Conservation (phyloP, 257 asterid genomes). For the Fraxinus anomala region DNA sequence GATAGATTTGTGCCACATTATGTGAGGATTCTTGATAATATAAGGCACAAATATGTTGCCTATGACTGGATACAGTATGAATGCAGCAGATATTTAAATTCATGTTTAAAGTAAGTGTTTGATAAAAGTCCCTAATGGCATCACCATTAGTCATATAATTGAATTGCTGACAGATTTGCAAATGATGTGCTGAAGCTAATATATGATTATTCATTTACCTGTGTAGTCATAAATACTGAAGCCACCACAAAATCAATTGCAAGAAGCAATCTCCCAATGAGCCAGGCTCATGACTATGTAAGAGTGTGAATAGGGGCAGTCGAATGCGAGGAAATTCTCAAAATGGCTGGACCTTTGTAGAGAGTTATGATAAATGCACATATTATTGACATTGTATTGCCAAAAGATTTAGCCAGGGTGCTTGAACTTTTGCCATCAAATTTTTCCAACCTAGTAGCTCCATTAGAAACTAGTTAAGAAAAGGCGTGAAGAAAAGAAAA, state of each 20-base stretch:
- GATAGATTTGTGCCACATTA: too few relatives aligned
- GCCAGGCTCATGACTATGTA: conserved; percentile 48
- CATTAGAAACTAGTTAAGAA: not conserved
- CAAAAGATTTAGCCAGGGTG: conserved; percentile 50
- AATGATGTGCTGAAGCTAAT: too few relatives aligned
- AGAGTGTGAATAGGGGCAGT: conserved; percentile 26
- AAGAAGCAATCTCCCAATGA: conserved; percentile 60
- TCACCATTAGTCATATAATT: too few relatives aligned
- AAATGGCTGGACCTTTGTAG: conserved; percentile 53
- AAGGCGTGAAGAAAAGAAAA: too few relatives aligned
- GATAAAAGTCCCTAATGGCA: too few relatives aligned
- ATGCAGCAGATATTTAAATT: too few relatives aligned
- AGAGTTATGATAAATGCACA: conserved; percentile 64
- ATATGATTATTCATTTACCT: too few relatives aligned
- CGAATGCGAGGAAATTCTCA: conserved; percentile 30
- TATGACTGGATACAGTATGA: too few relatives aligned
- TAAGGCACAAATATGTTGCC: too few relatives aligned
- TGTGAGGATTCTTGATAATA: too few relatives aligned
- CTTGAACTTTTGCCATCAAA: conserved; percentile 39
- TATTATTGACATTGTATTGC: conserved; percentile 45
- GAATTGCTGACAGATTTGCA: too few relatives aligned
- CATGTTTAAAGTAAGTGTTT: too few relatives aligned
- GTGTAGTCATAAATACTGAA: conserved; percentile 52
- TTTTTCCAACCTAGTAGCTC: conserved; percentile 52
- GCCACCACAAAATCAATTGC: conserved; percentile 43